Evolutionary conservation across 78 protist species (phyloP).

Genomic region (Diacronema lutheri): DNA sequence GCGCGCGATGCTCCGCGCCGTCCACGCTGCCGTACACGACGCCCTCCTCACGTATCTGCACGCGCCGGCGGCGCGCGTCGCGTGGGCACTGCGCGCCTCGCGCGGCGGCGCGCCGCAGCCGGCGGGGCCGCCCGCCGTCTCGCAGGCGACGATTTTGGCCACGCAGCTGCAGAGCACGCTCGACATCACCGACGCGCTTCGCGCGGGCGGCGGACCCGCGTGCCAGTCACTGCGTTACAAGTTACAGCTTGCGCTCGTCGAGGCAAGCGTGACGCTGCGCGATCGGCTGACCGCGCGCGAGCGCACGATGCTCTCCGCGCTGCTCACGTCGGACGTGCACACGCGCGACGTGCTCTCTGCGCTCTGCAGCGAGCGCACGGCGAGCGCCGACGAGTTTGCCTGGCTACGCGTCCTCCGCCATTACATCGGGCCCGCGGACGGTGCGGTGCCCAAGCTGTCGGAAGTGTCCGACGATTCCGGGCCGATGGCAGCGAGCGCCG

Average conservation of each 20-base stretch:
- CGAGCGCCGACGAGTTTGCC: constrained; percentile 47
- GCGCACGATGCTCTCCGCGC: constrained; percentile 64
- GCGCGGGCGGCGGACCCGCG: no score
- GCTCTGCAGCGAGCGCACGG: constrained; percentile 32
- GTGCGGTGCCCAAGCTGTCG: no score
- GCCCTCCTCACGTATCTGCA: constrained; percentile 5
- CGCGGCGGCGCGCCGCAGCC: no score
- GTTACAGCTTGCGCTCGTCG: no score
- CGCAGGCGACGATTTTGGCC: no score
- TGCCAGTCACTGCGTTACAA: no score
- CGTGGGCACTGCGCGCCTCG: not conserved
- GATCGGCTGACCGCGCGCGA: constrained; percentile 12
- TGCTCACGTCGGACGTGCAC: constrained; percentile 84
- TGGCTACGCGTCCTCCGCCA: constrained; percentile 82
- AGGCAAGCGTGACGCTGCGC: no score
- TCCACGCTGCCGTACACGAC: not conserved
- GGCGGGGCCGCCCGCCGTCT: no score
- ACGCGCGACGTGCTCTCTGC: constrained; percentile 69
- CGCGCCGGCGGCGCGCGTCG: not conserved
- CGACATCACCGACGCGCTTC: no score
- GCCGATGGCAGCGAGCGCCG: no score
- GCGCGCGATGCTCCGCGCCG: constrained; percentile 26
- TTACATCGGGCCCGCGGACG: not conserved
- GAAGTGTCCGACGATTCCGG: no score
- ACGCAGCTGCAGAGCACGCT: no score